phyloP scores from a whole-genome alignment of 345 rosid species.

The Jatropha curcas region DNA sequence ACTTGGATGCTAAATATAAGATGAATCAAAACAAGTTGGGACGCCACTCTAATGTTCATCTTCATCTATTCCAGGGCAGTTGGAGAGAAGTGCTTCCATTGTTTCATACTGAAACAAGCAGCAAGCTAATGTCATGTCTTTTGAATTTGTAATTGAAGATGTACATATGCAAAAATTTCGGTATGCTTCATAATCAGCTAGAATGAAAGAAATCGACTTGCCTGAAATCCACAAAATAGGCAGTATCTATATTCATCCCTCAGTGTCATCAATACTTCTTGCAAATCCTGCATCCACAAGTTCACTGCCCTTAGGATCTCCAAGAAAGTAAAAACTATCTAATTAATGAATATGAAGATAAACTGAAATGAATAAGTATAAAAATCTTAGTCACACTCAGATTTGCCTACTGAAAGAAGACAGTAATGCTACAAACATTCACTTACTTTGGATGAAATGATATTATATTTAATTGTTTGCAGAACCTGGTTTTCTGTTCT shows the following conservation, averaged over 20 bases:
- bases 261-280: constrained; percentile 61
- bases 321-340: neutral
- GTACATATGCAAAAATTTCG: no score
- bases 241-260: constrained; percentile 78
- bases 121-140: neutral
- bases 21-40: neutral
- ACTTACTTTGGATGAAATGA: no score
- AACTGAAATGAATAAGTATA: neutral
- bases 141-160: neutral
- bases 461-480: no score
- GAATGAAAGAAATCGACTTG: constrained; percentile 15
- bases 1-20: neutral
- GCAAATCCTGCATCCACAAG: constrained; percentile 67
- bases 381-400: neutral
- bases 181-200: neutral
- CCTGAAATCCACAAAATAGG: constrained; percentile 86
- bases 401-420: neutral
- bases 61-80: constrained; percentile 82
- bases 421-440: no score
- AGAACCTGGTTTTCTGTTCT: no score
- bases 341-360: neutral
- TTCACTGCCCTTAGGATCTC: neutral
- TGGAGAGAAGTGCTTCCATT: constrained; percentile 62
- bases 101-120: constrained; percentile 70
- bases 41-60: constrained; percentile 54